Evolutionary conservation across 805 yeast genomes (phyloP), one percentile per base, ranked within the genome.

Genomic region (Komagataella mondaviorum): DNA sequence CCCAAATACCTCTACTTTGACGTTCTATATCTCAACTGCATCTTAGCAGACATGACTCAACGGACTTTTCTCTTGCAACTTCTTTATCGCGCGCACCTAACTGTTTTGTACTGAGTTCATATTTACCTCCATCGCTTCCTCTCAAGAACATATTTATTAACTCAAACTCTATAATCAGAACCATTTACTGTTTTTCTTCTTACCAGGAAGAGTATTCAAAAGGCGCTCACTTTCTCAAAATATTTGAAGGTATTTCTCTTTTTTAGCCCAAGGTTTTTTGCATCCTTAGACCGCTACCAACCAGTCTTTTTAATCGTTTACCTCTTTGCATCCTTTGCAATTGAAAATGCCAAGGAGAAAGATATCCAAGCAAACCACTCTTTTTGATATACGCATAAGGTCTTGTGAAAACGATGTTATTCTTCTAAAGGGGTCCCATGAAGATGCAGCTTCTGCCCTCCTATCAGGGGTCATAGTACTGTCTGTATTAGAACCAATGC

Each of bases 391-490:
- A 52, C 71, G 95, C 51, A 65, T 88, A 44, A 74, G 78, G 49
- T 79, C 88, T 23, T 63, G 76, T 2, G 95, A 86, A 46, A 83
- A 81, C 55, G 93, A 88, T 60, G 91, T 90, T 7, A 66, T 91
- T 4, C 77, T 93, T 6, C 65, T 91, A 36, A 84, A 88, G 57
- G 99, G 99, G 1, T 61, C 83, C 1, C 80, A 84, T 5, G 73
- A 75, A 43, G 90, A 83, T 50, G 96, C 97, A 0, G 74, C 88
- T 0, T 81, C 96, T 1, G 86, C 80, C 3, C 68, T 85, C 6
- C 65, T 93, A 23, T 69, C 84, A 1, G 99, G 99, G 3, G 80
- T 79, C 8, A 81, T 93, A 22, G 89, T 84, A 1, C 66, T 93
- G 23, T 76, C 90, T 0, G 79, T 87, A 0, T 71, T 75, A 10